Conservation (phyloP, 768 basidiomycete species). For the Boletus vinaceobasis region DNA sequence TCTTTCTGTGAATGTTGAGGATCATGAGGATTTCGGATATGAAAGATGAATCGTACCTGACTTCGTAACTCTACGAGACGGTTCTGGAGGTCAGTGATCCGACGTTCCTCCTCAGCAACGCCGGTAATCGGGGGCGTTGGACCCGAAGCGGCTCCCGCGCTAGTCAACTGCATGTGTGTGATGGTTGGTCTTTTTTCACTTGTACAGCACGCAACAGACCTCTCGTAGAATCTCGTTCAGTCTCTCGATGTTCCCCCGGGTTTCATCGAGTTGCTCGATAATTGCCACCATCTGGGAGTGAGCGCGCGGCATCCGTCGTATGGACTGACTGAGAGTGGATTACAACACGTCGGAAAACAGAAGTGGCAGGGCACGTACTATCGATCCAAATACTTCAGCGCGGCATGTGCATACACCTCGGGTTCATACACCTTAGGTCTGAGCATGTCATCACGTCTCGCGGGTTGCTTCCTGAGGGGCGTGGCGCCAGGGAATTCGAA, state of each 20-base stretch:
- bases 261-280: conserved; percentile 36
- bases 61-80: conserved; percentile 40
- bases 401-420: conserved; percentile 73
- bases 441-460: conserved; percentile 36
- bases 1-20: conserved; percentile 24
- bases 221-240: conserved; percentile 37
- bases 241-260: conserved; percentile 35
- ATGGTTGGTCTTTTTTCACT: conserved; percentile 1
- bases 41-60: conserved; percentile 30
- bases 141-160: conserved; percentile 10
- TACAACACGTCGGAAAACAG: conserved; percentile 26
- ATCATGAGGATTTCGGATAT: neutral
- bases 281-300: conserved; percentile 38
- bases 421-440: conserved; percentile 53
- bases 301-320: conserved; percentile 50
- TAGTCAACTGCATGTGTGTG: conserved; percentile 13
- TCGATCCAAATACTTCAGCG: conserved; percentile 71
- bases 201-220: conserved; percentile 30
- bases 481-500: conserved; percentile 69
- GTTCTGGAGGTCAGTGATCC: conserved; percentile 41
- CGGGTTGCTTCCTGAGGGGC: conserved; percentile 51
- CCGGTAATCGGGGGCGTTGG: conserved; percentile 27
- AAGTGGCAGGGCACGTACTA: conserved; percentile 50
- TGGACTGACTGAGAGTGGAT: conserved; percentile 37
- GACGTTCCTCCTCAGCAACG: conserved; percentile 39